Base-by-base conservation (phyloP, 441 rosid species). In the Manihot esculenta region DNA sequence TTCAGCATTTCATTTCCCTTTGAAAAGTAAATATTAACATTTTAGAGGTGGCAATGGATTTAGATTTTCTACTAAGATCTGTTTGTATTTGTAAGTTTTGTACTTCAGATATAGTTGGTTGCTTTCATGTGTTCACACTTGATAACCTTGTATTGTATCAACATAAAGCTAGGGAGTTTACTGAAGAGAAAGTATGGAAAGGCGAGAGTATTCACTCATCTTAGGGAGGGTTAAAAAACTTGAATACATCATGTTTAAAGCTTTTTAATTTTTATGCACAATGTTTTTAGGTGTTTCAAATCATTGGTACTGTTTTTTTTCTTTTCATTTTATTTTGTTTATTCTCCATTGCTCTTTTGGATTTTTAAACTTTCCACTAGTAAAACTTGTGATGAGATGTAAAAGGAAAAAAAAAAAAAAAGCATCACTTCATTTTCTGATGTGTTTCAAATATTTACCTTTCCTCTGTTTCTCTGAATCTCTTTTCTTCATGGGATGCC, bases 401-500 rank as follows among this genome's bases (percentile, higher is more conserved):
- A 2, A 21, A n/a, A n/a, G n/a, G n/a, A n/a, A n/a, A n/a, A n/a
- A n/a, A 26, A 64, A 33, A 23, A 27, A 23, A 50, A 50, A 48
- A 14, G 35, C 47, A 33, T 38, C 7, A 49, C 42, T 27, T 13
- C n/a, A 41, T 45, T 67, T 45, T 47, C 20, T 48, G 50, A 14
- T 68, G 64, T 35, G 27, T 44, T 48, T 51, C 48, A n/a, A 38
- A 6, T 59, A 20, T 54, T 3, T 24, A 23, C 33, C 42, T 47
- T n/a, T 50, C 58, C 42, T 33, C 9, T 14, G 23, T 55, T 50
- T 71, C 45, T 15, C 15, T 66, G 21, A 57, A 70, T 67, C 42
- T 12, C 49, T 55, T 65, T 73, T 70, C 70, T 62, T 35, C 66
- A 69, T 74, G 54, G 60, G 61, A 70, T 72, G 66, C 68, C 68